These are phyloP conservation scores for Penicillium lividum DNA, from an alignment of 495 filamentous ascomycete species.

Conservation along the genomic window DNA sequence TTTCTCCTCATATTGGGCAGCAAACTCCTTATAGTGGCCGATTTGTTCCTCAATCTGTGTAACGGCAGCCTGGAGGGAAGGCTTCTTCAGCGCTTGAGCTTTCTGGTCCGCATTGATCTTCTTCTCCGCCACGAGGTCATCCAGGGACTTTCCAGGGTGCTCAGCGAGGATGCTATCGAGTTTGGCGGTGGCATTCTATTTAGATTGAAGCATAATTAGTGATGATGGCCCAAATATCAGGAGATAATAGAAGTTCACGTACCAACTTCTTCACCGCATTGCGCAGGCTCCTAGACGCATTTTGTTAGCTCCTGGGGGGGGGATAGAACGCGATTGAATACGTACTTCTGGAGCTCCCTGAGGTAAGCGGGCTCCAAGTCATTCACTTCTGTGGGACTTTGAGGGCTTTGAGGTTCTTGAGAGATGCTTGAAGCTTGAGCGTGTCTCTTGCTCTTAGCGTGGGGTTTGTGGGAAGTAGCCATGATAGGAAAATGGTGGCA, in stretches of 20 bases:
- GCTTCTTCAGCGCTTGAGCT: slow-evolving; percentile 85
- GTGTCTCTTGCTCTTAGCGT: slow-evolving; percentile 34
- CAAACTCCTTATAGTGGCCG: slow-evolving; percentile 77
- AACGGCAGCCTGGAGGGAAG: slow-evolving; percentile 72
- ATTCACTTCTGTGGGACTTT: slow-evolving; percentile 50
- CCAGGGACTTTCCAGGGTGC: slow-evolving; percentile 72
- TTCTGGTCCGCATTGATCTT: slow-evolving; percentile 87
- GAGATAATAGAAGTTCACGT: slow-evolving; percentile 35
- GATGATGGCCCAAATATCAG: slow-evolving; percentile 1
- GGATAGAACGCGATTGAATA: slow-evolving; percentile 6
- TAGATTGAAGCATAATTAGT: slow-evolving; percentile 11
- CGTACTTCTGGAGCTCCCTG: slow-evolving; percentile 84
- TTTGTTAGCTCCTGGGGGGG: slow-evolving; percentile 12
- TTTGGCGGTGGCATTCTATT: slow-evolving; percentile 72
- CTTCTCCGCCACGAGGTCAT: slow-evolving; percentile 76
- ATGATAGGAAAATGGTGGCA: slow-evolving; percentile 40
- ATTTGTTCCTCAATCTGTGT: slow-evolving; percentile 83
- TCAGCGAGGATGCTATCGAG: slow-evolving; percentile 77
- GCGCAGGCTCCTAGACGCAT: slow-evolving; percentile 67
- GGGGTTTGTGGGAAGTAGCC: slow-evolving; percentile 46
- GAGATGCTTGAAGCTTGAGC: slow-evolving; percentile 32
- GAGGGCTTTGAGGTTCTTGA: slow-evolving; percentile 37
- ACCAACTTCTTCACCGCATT: slow-evolving; percentile 88
- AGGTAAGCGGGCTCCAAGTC: slow-evolving; percentile 73
- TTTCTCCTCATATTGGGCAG: slow-evolving; percentile 71